Evolutionary conservation across 352 stramenopile genomes (phyloP), one percentile per base, ranked within the genome.

Genomic region (Pythium dissotocum): DNA sequence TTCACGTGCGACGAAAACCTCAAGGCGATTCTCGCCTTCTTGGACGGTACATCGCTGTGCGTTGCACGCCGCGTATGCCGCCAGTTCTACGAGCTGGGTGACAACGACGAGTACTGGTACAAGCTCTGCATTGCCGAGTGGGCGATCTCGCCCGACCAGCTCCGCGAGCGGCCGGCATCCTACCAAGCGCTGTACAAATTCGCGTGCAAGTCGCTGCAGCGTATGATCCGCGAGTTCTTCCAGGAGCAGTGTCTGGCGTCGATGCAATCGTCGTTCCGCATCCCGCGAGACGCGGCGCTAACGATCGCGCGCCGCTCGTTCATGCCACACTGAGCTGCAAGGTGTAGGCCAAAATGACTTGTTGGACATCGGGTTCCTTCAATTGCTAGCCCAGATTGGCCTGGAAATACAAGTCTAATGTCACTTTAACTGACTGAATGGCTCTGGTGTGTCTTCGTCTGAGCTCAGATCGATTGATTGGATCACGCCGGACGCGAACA

Each of bases 161-260:
- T 95, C 30, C 49, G 70, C 14, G 71, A 72, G 66, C 77, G 75
- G 3, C 85, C 83, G 18, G 80, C 83, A 58, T 90, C 80, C 44
- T 91, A 87, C 64, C 80, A 85, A 67, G 75, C 80, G 61, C 77
- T 95, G 51, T 95, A 95, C 77, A 87, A 89, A 66, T 83, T 85
- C 64, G 77, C 87, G 42, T 83, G 79, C 44, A 77, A 83, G 65
- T 93, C 86, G 61, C 77, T 94, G 35, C 82, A 88, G 71, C 71
- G 68, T 44, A 72, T 94, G 18, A 85, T 94, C n/a, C 84, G 84
- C 40, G 86, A 94, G 35, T 85, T 89, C 35, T 79, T 94, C 63
- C 76, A 94, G 58, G 86, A 94, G 71, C 86, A 94, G 63, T 91
- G 86, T 42, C 75, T 94, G 10, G 58, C 68, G 57, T 90, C 85